A percentile compares a stretch with the other conserved stretches of the same genome.
These are phyloP conservation scores for Colletotrichum nymphaeae DNA, from an alignment of 2,329 filamentous ascomycete species.

Conservation along the genomic window DNA sequence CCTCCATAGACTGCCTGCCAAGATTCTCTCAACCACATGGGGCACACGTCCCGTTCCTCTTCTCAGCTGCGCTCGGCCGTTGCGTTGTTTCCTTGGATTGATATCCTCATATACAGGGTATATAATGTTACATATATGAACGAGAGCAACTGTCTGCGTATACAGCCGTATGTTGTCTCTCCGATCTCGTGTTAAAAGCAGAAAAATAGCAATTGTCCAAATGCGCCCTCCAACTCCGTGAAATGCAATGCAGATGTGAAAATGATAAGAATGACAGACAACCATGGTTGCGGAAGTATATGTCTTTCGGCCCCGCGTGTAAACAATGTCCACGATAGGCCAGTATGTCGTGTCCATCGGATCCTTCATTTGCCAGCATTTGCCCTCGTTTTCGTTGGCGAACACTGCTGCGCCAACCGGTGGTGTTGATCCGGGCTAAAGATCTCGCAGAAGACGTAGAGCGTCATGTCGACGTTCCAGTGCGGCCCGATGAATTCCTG, in stretches of 20 bases:
- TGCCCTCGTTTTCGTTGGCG: slow-evolving; percentile 40
- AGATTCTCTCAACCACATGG: neutral
- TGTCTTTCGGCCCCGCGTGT: slow-evolving; percentile 35
- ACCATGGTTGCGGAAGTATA: neutral
- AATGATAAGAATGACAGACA: slow-evolving; percentile 12
- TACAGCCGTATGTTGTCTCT: neutral
- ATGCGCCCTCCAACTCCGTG: slow-evolving; percentile 8
- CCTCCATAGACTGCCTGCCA: slow-evolving; percentile 6
- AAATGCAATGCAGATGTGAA: slow-evolving; percentile 21
- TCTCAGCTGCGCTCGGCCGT: neutral
- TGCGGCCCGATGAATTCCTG: slow-evolving; percentile 59
- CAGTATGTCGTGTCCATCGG: slow-evolving; percentile 50
- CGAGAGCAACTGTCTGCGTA: slow-evolving; percentile 8
- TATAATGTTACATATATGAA: slow-evolving; percentile 29
- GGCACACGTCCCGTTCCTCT: neutral
- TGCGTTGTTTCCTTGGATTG: slow-evolving; percentile 5
- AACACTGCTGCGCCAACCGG: slow-evolving; percentile 45
- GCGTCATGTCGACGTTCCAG: slow-evolving; percentile 53
- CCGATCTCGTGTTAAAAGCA: neutral
- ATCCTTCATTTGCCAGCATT: slow-evolving; percentile 48
- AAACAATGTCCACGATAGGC: slow-evolving; percentile 51
- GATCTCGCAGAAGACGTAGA: slow-evolving; percentile 48
- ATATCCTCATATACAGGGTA: slow-evolving; percentile 35
- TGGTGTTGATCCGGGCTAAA: slow-evolving; percentile 42
- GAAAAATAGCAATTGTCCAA: neutral